These are phyloP conservation scores for Phytophthora rubi DNA, from an alignment of 352 stramenopile genomes.

Conservation along the genomic window DNA sequence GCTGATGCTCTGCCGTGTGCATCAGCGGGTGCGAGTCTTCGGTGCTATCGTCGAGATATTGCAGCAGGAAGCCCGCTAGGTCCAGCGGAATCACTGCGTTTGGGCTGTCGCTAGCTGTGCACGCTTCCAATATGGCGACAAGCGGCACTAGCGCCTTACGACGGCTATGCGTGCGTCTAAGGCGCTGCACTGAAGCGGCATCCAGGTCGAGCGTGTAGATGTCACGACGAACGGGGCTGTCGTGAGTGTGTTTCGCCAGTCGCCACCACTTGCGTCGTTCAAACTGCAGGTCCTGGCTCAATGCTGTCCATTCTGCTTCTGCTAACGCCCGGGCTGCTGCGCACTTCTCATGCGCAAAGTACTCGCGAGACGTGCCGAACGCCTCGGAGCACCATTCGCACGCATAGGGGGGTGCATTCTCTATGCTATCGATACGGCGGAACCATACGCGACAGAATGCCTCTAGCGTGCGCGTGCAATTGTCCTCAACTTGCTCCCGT, in stretches of 20 bases:
- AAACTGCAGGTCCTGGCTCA: constrained; percentile 28
- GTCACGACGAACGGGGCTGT: constrained; percentile 2
- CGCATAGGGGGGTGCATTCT: constrained; percentile 31
- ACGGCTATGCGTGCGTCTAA: constrained; percentile 19
- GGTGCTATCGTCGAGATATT: constrained; percentile 19
- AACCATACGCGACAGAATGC: constrained; percentile 36
- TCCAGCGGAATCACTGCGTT: constrained; percentile 19
- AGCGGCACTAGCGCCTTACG: constrained; percentile 25
- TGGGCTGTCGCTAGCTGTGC: constrained; percentile 5
- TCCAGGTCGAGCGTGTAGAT: constrained; percentile 23
- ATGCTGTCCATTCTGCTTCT: constrained; percentile 25
- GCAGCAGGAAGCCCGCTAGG: constrained; percentile 26
- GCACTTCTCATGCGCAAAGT: constrained; percentile 37
- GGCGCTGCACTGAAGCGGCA: constrained; percentile 18
- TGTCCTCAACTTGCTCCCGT: constrained; percentile 23
- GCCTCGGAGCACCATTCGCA: constrained; percentile 41
- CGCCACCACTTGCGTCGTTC: constrained; percentile 10
- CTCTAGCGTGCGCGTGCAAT: constrained; percentile 24
- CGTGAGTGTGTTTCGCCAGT: constrained; percentile 1
- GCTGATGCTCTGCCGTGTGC: constrained; percentile 23
- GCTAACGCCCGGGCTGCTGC: constrained; percentile 13
- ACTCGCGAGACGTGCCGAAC: constrained; percentile 26
- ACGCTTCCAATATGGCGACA: constrained; percentile 27
- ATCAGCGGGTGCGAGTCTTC: constrained; percentile 19
- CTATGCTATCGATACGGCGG: constrained; percentile 19